Base-by-base conservation (phyloP, 1,284 basidiomycete species). In the Sanghuangporus weigelae region DNA sequence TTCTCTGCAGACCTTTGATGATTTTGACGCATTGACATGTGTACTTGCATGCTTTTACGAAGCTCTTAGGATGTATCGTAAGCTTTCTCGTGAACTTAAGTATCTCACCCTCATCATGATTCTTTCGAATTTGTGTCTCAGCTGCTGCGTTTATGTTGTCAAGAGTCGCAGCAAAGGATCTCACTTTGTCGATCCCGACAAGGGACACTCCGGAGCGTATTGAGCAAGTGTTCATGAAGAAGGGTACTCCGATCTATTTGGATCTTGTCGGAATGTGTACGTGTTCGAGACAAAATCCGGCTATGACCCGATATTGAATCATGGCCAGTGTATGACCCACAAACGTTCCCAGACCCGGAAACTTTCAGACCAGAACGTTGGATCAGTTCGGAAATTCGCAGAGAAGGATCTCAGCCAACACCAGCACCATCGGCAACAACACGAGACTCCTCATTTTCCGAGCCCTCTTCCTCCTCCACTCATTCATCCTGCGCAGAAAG, bases 291-390 rank as follows among this genome's bases (percentile, higher is more conserved):
- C 3, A 31, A 31, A 31, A 31, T 31, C 5, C 49, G 6, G 8
- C 23, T n/a, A 12, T 21, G 5, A 19, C 7, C 51, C 2, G 7
- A 7, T 14, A 53, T 31, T 31, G 26, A 31, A 31, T 31, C 26
- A 46, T 23, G 42, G 2, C 26, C n/a, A 68, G 66, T 35, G n/a
- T 63, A 67, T 46, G 64, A 67, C 48, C 57, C 67, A 6, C 63
- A 64, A 21, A 63, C 61, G 35, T 69, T 66, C 63, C 60, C 68
- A 10, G 61, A 69, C n/a, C 67, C 69, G 5, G 55, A 67, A 12
- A 49, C 39, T 8, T 69, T 69, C 54, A 49, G 56, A 6, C 69
- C 69, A 31, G 53, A 46, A 2, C 63, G 69, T 6, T 69, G 64
- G 64, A n/a, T 49, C 23, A 7, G 8, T 11, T 51, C 26, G 16